These are phyloP conservation scores for Amanita thiersii DNA, from an alignment of 768 basidiomycete genomes.

Conservation along the genomic window DNA sequence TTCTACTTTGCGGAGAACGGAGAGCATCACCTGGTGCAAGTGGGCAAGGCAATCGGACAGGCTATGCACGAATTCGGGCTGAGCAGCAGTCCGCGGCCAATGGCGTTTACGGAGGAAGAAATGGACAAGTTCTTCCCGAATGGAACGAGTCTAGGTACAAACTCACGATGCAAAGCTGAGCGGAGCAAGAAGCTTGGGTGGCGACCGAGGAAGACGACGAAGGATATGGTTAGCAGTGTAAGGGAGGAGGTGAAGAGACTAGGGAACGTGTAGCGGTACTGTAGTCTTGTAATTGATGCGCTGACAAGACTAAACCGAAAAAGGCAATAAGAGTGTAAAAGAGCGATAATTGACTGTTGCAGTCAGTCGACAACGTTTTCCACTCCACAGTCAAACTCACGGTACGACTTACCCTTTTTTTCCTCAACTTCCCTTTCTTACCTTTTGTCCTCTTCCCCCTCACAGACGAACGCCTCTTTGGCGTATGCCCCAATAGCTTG, in stretches of 20 bases:
- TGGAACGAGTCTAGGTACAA: slow-evolving; percentile 27
- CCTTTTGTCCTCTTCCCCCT: too few relatives aligned
- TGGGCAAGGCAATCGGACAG: slow-evolving; percentile 28
- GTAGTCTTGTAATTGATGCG: too few relatives aligned
- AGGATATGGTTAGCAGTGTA: slow-evolving; percentile 43
- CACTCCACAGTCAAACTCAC: background rate
- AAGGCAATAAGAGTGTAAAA: too few relatives aligned
- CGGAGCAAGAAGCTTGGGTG: slow-evolving; percentile 39
- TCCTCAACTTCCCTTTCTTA: too few relatives aligned
- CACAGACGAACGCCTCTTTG: too few relatives aligned
- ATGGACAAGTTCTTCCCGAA: slow-evolving; percentile 27
- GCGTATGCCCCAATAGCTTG: background rate
- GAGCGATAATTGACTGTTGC: too few relatives aligned
- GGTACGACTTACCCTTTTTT: too few relatives aligned
- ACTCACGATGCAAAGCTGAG: slow-evolving; percentile 36
- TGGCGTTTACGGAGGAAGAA: slow-evolving; percentile 35
- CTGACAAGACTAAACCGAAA: too few relatives aligned
- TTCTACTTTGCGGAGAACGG: slow-evolving; percentile 45
- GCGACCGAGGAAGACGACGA: slow-evolving; percentile 39
- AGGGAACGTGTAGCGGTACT: background rate
- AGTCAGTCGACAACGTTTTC: background rate
- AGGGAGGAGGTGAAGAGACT: slow-evolving; percentile 31
- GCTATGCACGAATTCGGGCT: slow-evolving; percentile 25
- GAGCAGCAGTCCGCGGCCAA: slow-evolving; percentile 29
- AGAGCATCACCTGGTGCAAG: slow-evolving; percentile 30